Evolutionary conservation across 1,139 yeast species (phyloP), one percentile per base, ranked within the genome.

Genomic region (Meyerozyma elateridarum): DNA sequence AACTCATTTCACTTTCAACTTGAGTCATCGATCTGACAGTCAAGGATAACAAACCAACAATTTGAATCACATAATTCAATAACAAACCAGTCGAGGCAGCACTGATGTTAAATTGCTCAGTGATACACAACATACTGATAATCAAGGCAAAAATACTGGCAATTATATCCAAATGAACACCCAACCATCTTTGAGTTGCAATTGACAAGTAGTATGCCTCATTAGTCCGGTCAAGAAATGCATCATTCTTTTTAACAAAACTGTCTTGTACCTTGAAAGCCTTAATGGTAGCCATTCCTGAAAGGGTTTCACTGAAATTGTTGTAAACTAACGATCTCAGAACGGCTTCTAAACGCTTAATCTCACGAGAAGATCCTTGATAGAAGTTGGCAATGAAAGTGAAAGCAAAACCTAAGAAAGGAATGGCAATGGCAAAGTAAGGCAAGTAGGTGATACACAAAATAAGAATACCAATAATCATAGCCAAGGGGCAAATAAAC

Each of bases 1-100:
- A 78, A 48, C 83, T 84, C 87, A 85, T 73, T 49, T 81, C 82
- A 55, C 83, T 85, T 52, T 85, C 95, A 19, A 82, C 74, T 48
- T 78, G 79, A 1, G 94, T 83, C 38, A 64, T 56, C 4, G 79
- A 63, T 49, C 78, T 60, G 31, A 76, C 54, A 36, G 73, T 56
- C 52, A 72, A 51, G 4, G 73, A 59, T 38, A 77, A 59, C 35
- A 64, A 59, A 21, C 70, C 67, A 2, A 77, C 69, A 33, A 76
- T 60, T 36, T 65, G 68, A 31, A 75, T 54, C 14, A 74, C 71
- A 51, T 76, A 79, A 1, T 87, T 72, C 31, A 85, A 54, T 33
- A 85, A 69, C 39, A 85, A 67, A 53, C 95, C 95, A 2, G 80
- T 78, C 7, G 84, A 70, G 0, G 93, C 66, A 2, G 89, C 76